These are phyloP conservation scores for Sextonia rubra DNA, from an alignment of 164 flowering plant genomes.

Conservation along the genomic window DNA sequence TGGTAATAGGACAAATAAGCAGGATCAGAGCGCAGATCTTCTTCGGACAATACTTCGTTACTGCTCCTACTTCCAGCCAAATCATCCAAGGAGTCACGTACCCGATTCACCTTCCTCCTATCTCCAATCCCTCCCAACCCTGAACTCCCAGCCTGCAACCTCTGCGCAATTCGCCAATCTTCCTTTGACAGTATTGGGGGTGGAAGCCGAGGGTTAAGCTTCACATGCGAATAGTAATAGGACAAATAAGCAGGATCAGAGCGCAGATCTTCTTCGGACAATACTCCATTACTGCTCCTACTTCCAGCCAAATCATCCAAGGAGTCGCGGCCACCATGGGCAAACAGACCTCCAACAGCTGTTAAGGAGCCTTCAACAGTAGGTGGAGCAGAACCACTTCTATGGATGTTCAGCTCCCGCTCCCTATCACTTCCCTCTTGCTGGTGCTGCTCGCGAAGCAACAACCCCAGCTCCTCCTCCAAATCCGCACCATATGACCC, in stretches of 20 bases:
- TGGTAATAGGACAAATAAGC: conserved; percentile 64
- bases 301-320: conserved; percentile 6
- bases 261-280: conserved; percentile 57
- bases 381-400: conserved; percentile 92
- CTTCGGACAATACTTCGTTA: conserved; percentile 36
- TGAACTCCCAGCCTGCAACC: conserved; percentile 38
- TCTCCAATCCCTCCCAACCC: conserved; percentile 63
- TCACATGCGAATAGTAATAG: conserved; percentile 63
- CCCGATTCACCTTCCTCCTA: conserved; percentile 43
- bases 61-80: conserved; percentile 5
- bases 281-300: conserved; percentile 16
- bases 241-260: conserved; percentile 67
- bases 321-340: conserved; percentile 14
- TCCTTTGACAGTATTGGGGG: conserved; percentile 75
- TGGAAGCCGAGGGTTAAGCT: conserved; percentile 76
- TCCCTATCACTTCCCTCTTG: conserved; percentile 45
- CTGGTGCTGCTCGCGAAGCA: conserved; percentile 44
- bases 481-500: conserved; percentile 42
- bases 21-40: conserved; percentile 67
- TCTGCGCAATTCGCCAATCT: conserved; percentile 67
- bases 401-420: conserved; percentile 45
- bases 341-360: conserved; percentile 56
- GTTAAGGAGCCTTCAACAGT: conserved; percentile 73
- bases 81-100: conserved; percentile 14
- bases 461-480: conserved; percentile 32